Conservation (phyloP, 345 rosid species). For the Salix purpurea region DNA sequence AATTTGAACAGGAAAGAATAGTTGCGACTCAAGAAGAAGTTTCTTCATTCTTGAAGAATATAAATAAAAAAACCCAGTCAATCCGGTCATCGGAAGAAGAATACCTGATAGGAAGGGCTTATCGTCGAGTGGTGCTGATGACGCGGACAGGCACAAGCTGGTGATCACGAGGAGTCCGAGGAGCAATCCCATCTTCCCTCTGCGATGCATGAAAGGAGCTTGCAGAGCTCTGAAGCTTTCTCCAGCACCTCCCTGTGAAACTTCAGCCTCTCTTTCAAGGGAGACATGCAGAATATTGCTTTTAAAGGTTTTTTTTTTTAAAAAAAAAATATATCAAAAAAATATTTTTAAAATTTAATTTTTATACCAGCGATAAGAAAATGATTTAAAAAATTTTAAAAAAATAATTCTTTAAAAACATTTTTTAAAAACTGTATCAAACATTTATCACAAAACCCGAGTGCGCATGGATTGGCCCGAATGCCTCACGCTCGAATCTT, state of each 20-base stretch:
- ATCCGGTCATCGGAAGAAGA: neutral
- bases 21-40: too few species aligned
- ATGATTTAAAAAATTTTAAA: too few species aligned
- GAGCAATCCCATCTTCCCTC: neutral
- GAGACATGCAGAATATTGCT: too few species aligned
- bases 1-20: too few species aligned
- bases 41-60: too few species aligned
- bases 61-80: too few species aligned
- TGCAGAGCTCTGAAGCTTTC: neutral
- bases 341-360: too few species aligned
- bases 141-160: neutral
- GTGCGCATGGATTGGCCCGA: neutral
- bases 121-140: neutral
- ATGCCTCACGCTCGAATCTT: neutral
- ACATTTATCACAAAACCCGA: neutral
- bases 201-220: neutral
- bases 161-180: neutral
- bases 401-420: too few species aligned
- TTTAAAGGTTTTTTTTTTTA: too few species aligned
- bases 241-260: neutral
- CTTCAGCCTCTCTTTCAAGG: neutral
- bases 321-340: too few species aligned
- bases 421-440: too few species aligned
- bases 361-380: too few species aligned
- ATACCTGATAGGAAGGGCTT: neutral